Evolutionary conservation across 202 grass and related monocot species (phyloP).

Genomic region (Dendrocalamus latiflorus): DNA sequence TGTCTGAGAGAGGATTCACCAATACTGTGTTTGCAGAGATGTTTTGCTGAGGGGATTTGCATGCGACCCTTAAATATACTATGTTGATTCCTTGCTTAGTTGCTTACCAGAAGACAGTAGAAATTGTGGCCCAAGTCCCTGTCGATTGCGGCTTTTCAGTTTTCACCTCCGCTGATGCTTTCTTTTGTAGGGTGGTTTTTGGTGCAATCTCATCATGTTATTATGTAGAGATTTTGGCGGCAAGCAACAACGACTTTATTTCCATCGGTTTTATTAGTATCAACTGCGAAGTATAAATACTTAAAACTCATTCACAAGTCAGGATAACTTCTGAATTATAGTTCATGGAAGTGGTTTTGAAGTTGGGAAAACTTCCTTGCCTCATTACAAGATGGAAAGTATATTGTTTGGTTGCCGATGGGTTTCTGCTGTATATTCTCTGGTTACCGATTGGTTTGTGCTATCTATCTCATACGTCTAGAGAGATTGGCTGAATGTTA

Average conservation of each 20-base stretch:
- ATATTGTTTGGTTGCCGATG: conserved; percentile 8
- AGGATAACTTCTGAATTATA: background rate
- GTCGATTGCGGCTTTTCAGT: background rate
- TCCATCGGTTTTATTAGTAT: no score
- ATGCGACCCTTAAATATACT: conserved; percentile 13
- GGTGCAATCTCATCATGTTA: background rate
- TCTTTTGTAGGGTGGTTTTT: background rate
- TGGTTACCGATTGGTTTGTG: no score
- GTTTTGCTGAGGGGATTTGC: background rate
- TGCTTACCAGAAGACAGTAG: background rate
- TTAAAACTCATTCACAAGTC: background rate
- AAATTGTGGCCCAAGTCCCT: conserved; percentile 2
- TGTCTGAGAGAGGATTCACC: background rate
- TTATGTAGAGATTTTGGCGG: background rate
- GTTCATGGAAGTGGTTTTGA: background rate
- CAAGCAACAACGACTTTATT: no score
- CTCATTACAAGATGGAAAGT: background rate
- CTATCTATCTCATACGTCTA: background rate
- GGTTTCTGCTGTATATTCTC: background rate
- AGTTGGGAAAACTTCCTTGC: background rate
- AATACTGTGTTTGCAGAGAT: background rate
- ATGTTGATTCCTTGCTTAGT: conserved; percentile 27
- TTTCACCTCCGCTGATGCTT: conserved; percentile 5
- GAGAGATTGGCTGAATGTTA: background rate
- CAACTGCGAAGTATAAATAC: background rate